Evolutionary conservation across 257 asterid species (phyloP), one percentile per base, ranked within the genome.

Genomic region (Solanum bulbocastanum): DNA sequence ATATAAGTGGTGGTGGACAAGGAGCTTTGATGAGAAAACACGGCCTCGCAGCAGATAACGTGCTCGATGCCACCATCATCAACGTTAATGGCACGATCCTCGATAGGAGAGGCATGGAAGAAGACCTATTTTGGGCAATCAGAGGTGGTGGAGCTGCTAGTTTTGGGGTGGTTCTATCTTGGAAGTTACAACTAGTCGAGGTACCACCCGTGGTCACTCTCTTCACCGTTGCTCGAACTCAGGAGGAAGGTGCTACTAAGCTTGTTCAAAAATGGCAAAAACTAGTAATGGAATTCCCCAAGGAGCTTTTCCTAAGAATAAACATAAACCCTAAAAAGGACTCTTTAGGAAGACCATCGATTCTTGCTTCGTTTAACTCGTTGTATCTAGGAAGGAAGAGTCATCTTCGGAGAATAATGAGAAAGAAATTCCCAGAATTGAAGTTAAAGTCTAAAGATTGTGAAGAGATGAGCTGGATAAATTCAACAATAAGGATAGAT

Each of bases 121-220:
- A 91, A 40, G 94, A 93, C 74, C 56, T 92, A 27, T 94, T 92
- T 44, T 94, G 96, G 96, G 96, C 95, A 1, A 90, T 94, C 16
- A 76, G 96, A 87, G 98, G 96, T 7, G 98, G 98, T 8, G 96
- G 98, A 25, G 98, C 91, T 4, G 94, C 91, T 16, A 93, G 98
- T 75, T 93, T 93, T 12, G 98, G 94, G 4, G 85, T 94, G 27
- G 84, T 94, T 37, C 46, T 94, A 5, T 89, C 94, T 4, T 93
- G 93, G 94, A 92, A 93, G 85, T 74, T 94, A 46, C 87, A 83
- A 78, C 90, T 94, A 33, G 93, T 93, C 20, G 86, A 87, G 1
- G 92, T 93, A 5, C 96, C 96, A 1, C 83, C 83, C 0, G 33
- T 68, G 2, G 94, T 93, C 23, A 93, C 98, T 0, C 93, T 90